A percentile compares a stretch with the other conserved stretches of the same genome.
These are phyloP conservation scores for Inonotus hispidus DNA, from an alignment of 1,284 basidiomycete genomes.

Conservation along the genomic window DNA sequence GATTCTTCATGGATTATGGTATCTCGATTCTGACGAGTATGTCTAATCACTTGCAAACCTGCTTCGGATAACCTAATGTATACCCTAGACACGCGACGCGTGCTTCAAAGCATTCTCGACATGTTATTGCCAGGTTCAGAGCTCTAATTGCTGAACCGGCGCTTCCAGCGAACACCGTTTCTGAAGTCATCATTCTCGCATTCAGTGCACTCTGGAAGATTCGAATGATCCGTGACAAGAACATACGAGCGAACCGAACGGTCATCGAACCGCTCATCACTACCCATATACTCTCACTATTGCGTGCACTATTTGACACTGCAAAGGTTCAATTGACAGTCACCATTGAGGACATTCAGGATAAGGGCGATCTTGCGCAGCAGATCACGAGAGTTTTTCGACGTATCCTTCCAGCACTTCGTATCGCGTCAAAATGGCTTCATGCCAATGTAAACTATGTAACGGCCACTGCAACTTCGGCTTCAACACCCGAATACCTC, in stretches of 20 bases:
- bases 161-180: conserved; percentile 73
- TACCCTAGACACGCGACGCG: conserved; percentile 38
- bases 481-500: conserved; percentile 19
- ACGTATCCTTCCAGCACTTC: conserved; percentile 80
- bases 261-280: conserved; percentile 65
- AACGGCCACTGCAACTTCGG: conserved; percentile 12
- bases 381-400: conserved; percentile 83
- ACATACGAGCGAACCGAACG: conserved; percentile 26
- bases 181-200: conserved; percentile 67
- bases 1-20: conserved; percentile 69
- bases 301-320: conserved; percentile 63
- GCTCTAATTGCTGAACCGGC: conserved; percentile 59
- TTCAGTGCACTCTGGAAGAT: conserved; percentile 82
- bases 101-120: conserved; percentile 42
- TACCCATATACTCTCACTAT: conserved; percentile 68
- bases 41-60: conserved; percentile 28
- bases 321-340: conserved; percentile 52
- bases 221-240: conserved; percentile 54
- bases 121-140: conserved; percentile 49
- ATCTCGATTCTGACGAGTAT: conserved; percentile 53
- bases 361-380: conserved; percentile 66
- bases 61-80: conserved; percentile 14
- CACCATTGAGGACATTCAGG: conserved; percentile 42
- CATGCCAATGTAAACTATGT: conserved; percentile 76
- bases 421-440: conserved; percentile 89